phyloP scores from a whole-genome alignment of 2,329 filamentous ascomycete species.

The Samsoniella hepiali region DNA sequence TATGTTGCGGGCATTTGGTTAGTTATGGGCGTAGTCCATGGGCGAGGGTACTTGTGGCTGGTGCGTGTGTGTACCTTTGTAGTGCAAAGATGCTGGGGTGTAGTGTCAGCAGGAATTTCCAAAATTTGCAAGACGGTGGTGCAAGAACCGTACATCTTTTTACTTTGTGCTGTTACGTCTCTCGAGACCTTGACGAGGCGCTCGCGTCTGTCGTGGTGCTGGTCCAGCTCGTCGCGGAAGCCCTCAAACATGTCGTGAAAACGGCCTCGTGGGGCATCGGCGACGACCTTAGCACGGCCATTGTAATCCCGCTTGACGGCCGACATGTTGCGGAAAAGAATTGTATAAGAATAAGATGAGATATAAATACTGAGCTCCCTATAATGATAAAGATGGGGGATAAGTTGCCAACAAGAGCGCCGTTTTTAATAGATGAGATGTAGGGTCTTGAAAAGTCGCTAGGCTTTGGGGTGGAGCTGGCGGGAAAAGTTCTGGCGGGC shows the following conservation, averaged over 20 bases:
- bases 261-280: constrained; percentile 36
- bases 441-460: neutral
- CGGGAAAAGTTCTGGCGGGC: constrained; percentile 8
- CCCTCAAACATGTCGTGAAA: constrained; percentile 76
- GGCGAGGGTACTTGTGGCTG: neutral
- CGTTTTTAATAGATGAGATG: neutral
- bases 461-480: neutral
- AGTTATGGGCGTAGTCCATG: neutral
- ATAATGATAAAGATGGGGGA: neutral
- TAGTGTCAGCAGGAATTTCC: constrained; percentile 7
- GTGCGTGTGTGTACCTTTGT: constrained; percentile 34
- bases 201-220: constrained; percentile 91
- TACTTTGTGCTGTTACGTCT: constrained; percentile 90
- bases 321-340: constrained; percentile 28
- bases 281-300: constrained; percentile 42
- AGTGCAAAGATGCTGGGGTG: constrained; percentile 23
- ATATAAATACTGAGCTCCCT: neutral
- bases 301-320: constrained; percentile 53
- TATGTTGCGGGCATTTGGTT: constrained; percentile 31
- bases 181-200: constrained; percentile 85
- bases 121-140: constrained; percentile 20
- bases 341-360: neutral
- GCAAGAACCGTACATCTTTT: constrained; percentile 82
- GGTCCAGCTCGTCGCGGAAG: constrained; percentile 85
- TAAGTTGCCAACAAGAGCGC: neutral